Percentiles rank a stretch among this genome's conserved stretches.
phyloP scores from a whole-genome alignment of 495 filamentous ascomycete species.

The Penicillium arizonense region DNA sequence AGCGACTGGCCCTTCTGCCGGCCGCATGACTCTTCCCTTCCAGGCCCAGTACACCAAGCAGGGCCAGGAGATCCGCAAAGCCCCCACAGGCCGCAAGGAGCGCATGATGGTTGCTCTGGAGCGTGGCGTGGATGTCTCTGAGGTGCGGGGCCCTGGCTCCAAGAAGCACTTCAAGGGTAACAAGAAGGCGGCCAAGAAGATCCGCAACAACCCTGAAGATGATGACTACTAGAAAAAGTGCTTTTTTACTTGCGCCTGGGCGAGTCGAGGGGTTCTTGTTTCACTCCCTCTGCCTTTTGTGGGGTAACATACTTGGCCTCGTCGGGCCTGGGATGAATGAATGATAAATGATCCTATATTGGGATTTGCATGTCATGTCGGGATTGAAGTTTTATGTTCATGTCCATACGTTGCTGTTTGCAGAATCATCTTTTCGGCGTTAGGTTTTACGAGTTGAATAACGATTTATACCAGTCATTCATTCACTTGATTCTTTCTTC shows the following conservation, averaged over 20 bases:
- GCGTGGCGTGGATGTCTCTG: conserved; percentile 78
- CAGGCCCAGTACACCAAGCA: conserved; percentile 84
- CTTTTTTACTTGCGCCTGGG: conserved; percentile 11
- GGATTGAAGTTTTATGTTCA: conserved; percentile 6
- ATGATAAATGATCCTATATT: conserved; percentile 16
- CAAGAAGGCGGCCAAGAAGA: conserved; percentile 63
- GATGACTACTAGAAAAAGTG: conserved; percentile 39
- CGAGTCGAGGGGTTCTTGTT: neutral
- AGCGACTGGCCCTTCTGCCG: conserved; percentile 54
- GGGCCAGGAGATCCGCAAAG: conserved; percentile 62
- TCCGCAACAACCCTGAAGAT: conserved; percentile 38
- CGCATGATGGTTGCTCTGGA: conserved; percentile 82
- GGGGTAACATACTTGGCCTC: conserved; percentile 8
- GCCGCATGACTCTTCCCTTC: conserved; percentile 77
- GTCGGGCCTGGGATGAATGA: conserved; percentile 5
- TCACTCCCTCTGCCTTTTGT: conserved; percentile 3
- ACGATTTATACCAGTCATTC: conserved; percentile 14
- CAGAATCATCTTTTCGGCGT: conserved; percentile 6
- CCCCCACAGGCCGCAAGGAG: conserved; percentile 79
- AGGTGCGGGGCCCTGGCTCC: conserved; percentile 62
- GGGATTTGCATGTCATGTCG: conserved; percentile 19
- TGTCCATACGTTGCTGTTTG: conserved; percentile 5
- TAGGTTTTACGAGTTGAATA: conserved; percentile 11
- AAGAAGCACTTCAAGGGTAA: conserved; percentile 97
- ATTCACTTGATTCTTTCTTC: conserved; percentile 4